Evolutionary conservation across 73 alveolate species (phyloP).

Genomic region (Symbiodinium natans): DNA sequence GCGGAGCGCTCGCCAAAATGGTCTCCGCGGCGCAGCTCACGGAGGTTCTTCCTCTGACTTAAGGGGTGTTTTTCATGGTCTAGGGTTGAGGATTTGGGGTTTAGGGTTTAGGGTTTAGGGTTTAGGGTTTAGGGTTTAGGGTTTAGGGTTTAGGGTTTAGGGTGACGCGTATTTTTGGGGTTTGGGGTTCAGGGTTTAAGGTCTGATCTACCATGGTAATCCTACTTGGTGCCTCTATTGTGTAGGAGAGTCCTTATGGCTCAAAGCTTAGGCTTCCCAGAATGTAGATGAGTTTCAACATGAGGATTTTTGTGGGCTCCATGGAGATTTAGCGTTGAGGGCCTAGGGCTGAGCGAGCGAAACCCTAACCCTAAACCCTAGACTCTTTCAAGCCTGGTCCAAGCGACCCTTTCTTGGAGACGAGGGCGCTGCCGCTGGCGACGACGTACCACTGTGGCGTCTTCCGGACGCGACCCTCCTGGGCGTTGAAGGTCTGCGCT

Average conservation of each 20-base stretch:
- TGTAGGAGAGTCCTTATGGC: too few species aligned
- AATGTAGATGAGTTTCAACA: too few species aligned
- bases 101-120: not conserved
- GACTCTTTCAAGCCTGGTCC: not conserved
- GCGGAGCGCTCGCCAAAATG: conserved; percentile 68
- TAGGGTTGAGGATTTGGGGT: not conserved
- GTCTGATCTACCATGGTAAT: too few species aligned
- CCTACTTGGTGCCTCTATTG: too few species aligned
- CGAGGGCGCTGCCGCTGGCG: conserved; percentile 72
- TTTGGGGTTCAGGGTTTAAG: too few species aligned
- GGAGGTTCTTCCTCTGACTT: not conserved
- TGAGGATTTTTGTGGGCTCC: too few species aligned
- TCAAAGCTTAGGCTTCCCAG: too few species aligned
- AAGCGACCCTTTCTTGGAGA: conserved; percentile 40
- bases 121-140: not conserved
- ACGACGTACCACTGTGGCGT: conserved; percentile 93
- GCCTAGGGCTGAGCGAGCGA: too few species aligned
- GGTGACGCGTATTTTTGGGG: not conserved
- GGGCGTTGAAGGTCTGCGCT: too few species aligned
- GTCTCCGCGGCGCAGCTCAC: conserved; percentile 68
- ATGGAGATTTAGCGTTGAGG: too few species aligned
- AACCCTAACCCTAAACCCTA: not conserved
- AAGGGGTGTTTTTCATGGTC: not conserved
- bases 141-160: not conserved
- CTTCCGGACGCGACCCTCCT: conserved; percentile 41